Conservation (phyloP, 164 flowering plant genomes). For the Vitis rotundifolia region DNA sequence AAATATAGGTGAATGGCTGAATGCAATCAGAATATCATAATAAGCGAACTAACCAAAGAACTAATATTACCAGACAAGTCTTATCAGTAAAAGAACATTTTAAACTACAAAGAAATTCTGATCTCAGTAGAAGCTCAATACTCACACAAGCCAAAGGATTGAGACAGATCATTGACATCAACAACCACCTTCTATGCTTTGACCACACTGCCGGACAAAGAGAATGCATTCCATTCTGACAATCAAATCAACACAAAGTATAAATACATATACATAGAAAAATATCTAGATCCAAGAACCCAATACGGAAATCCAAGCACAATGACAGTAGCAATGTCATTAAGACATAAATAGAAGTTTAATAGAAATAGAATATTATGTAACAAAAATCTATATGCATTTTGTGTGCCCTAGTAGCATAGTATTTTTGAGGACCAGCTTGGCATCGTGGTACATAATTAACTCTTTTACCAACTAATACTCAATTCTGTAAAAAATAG, state of each 20-base stretch:
- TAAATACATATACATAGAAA: neutral
- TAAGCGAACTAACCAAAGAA: neutral
- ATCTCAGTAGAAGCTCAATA: conserved; percentile 4
- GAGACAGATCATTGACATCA: conserved; percentile 98
- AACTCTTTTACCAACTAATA: no score
- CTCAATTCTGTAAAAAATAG: no score
- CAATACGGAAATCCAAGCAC: neutral
- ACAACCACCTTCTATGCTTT: conserved; percentile 92
- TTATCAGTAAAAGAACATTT: neutral
- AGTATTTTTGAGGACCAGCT: no score
- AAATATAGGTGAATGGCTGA: no score
- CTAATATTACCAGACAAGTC: neutral
- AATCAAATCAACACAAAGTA: conserved; percentile 9
- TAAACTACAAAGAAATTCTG: no score
- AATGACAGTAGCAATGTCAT: no score
- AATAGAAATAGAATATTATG: no score
- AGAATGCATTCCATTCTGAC: conserved; percentile 93
- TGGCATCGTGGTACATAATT: no score
- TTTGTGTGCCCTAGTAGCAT: no score
- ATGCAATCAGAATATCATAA: neutral
- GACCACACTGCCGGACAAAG: conserved; percentile 99
- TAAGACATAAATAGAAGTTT: no score
- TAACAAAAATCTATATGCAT: no score
- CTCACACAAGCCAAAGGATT: conserved; percentile 95
- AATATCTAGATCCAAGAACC: neutral